A percentile compares a stretch with the other conserved stretches of the same genome.
These are phyloP conservation scores for Fusarium nisikadoi DNA, from an alignment of 2,329 filamentous ascomycete species.

Conservation along the genomic window DNA sequence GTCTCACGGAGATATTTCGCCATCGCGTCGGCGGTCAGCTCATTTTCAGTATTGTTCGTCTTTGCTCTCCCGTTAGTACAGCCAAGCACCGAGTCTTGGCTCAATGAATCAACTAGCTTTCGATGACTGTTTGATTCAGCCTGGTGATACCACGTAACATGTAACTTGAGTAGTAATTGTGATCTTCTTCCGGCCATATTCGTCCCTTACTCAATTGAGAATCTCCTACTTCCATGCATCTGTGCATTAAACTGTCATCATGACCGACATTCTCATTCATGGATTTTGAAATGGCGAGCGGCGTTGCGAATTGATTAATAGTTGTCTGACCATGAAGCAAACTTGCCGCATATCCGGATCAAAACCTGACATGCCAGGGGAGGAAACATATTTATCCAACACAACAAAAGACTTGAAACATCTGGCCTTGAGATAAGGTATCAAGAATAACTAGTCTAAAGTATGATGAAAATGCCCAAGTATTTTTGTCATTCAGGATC, in stretches of 20 bases:
- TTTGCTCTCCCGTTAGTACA: too few relatives aligned
- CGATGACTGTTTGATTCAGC: rapidly evolving
- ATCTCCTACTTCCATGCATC: rapidly evolving
- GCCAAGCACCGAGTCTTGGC: rapidly evolving
- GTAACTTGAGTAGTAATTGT: rapidly evolving
- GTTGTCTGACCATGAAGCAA: rapidly evolving
- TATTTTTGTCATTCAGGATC: background rate
- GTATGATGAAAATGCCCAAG: rapidly evolving
- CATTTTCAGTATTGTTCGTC: rapidly evolving
- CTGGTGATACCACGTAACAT: rapidly evolving
- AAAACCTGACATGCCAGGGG: background rate
- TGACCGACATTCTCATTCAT: rapidly evolving
- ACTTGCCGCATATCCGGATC: background rate
- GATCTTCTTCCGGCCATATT: rapidly evolving
- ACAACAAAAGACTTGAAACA: background rate
- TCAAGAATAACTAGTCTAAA: rapidly evolving
- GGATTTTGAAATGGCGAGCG: background rate
- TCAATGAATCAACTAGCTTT: rapidly evolving
- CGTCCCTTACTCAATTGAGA: rapidly evolving
- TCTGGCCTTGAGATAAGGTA: rapidly evolving
- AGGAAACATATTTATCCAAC: background rate
- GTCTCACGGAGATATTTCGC: rapidly evolving
- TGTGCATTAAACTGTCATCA: rapidly evolving
- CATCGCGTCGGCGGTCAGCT: rapidly evolving
- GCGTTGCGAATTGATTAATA: background rate